Evolutionary conservation across 768 basidiomycete genomes (phyloP).

Genomic region (Cystobasidium tubakii): DNA sequence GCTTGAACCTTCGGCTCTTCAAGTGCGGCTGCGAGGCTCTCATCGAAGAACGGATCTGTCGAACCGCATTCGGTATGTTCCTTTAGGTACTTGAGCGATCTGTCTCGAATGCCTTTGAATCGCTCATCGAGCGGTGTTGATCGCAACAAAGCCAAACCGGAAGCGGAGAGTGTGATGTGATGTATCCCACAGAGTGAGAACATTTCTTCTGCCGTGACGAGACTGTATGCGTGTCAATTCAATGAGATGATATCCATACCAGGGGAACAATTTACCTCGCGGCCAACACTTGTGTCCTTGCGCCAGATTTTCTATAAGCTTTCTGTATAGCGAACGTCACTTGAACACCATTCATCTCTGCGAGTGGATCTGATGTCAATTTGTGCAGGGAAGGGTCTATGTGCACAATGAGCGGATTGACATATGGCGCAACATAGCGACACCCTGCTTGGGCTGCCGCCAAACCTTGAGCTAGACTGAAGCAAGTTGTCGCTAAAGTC

Average conservation of each 20-base stretch:
- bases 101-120: conserved; percentile 31
- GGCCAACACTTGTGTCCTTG: conserved; percentile 41
- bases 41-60: conserved; percentile 30
- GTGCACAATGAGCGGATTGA: conserved; percentile 44
- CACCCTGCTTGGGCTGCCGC: conserved; percentile 43
- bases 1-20: conserved; percentile 23
- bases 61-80: neutral
- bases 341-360: conserved; percentile 40
- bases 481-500: conserved; percentile 45
- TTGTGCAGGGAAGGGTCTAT: conserved; percentile 38
- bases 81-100: conserved; percentile 35
- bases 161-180: conserved; percentile 14
- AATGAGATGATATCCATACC: neutral
- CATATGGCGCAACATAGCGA: conserved; percentile 43
- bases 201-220: conserved; percentile 41
- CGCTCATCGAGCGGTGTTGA: conserved; percentile 25
- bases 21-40: conserved; percentile 34
- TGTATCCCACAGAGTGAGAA: conserved; percentile 36
- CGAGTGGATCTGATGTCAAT: conserved; percentile 35
- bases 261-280: conserved; percentile 37
- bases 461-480: conserved; percentile 43
- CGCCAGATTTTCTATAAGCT: conserved; percentile 23
- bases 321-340: conserved; percentile 41
- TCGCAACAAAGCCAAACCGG: conserved; percentile 25
- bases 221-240: conserved; percentile 4